Percentiles rank a stretch among this genome's conserved stretches.
These are phyloP conservation scores for Aspergillus caelatus DNA, from an alignment of 2,329 filamentous ascomycete species.

Conservation along the genomic window DNA sequence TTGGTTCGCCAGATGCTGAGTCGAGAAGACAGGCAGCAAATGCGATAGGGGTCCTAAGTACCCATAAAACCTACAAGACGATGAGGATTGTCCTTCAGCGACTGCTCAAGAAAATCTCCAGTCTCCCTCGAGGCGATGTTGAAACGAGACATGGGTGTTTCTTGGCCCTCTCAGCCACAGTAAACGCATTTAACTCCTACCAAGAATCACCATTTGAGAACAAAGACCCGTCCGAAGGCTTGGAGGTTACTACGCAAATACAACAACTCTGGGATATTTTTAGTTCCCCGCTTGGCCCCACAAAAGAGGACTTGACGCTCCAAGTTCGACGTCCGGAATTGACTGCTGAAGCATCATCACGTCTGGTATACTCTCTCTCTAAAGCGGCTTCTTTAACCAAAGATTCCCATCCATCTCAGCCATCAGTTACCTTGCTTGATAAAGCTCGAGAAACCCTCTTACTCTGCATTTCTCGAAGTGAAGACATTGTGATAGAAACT, in stretches of 20 bases:
- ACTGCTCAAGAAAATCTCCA: slow-evolving; percentile 36
- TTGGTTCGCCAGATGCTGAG: slow-evolving; percentile 74
- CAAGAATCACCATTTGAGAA: slow-evolving; percentile 19
- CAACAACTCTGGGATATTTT: slow-evolving; percentile 43
- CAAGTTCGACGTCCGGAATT: slow-evolving; percentile 44
- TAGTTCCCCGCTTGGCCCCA: slow-evolving; percentile 33
- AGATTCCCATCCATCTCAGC: slow-evolving; percentile 14
- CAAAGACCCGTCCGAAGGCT: slow-evolving; percentile 25
- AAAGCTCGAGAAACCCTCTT: slow-evolving; percentile 38
- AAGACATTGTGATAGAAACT: slow-evolving; percentile 44
- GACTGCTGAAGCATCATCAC: slow-evolving; percentile 45
- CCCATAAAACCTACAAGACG: slow-evolving; percentile 34
- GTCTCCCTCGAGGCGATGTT: slow-evolving; percentile 42
- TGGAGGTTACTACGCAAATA: slow-evolving; percentile 32
- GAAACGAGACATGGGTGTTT: slow-evolving; percentile 50
- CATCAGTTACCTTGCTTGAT: slow-evolving; percentile 29
- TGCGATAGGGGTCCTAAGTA: slow-evolving; percentile 62
- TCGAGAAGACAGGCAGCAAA: slow-evolving; percentile 73
- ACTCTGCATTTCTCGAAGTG: slow-evolving; percentile 43
- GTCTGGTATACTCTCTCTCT: slow-evolving; percentile 42
- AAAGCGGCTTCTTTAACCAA: slow-evolving; percentile 22
- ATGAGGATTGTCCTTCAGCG: slow-evolving; percentile 36
- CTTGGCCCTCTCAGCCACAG: slow-evolving; percentile 41
- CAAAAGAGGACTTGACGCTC: slow-evolving; percentile 43
- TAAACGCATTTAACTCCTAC: slow-evolving; percentile 36